A percentile compares a stretch with the other conserved stretches of the same genome.
These are phyloP conservation scores for Thraustotheca clavata DNA, from an alignment of 352 stramenopile genomes.

Conservation along the genomic window DNA sequence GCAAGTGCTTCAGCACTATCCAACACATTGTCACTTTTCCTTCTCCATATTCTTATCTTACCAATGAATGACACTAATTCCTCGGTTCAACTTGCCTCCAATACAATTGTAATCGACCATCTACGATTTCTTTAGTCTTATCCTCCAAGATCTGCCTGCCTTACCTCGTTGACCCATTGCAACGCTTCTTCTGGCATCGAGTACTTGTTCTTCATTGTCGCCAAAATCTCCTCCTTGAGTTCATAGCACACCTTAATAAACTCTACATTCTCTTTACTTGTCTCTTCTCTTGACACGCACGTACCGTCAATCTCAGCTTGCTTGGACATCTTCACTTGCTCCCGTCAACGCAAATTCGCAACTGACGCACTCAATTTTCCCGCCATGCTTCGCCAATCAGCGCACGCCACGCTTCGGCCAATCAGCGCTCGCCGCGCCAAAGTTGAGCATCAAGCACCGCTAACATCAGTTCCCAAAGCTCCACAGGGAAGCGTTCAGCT, in stretches of 20 bases:
- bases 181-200: constrained; percentile 67
- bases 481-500: neutral
- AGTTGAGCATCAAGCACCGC: neutral
- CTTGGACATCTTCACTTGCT: neutral
- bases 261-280: constrained; percentile 30
- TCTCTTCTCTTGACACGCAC: neutral
- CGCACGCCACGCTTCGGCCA: neutral
- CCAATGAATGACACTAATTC: constrained; percentile 92
- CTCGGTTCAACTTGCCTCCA: constrained; percentile 97
- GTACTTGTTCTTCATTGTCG: constrained; percentile 51
- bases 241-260: constrained; percentile 64
- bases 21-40: neutral
- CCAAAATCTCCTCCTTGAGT: constrained; percentile 72
- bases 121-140: constrained; percentile 29
- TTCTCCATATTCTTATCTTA: constrained; percentile 16
- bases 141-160: constrained; percentile 8
- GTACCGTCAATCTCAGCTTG: neutral
- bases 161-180: constrained; percentile 58
- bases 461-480: neutral
- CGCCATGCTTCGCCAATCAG: too few species aligned
- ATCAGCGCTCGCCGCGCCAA: neutral
- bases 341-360: neutral
- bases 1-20: constrained; percentile 54
- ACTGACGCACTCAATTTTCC: neutral
- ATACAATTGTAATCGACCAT: constrained; percentile 96